Conservation (phyloP, 139 green algal species). For the Pleodorina starrii region DNA sequence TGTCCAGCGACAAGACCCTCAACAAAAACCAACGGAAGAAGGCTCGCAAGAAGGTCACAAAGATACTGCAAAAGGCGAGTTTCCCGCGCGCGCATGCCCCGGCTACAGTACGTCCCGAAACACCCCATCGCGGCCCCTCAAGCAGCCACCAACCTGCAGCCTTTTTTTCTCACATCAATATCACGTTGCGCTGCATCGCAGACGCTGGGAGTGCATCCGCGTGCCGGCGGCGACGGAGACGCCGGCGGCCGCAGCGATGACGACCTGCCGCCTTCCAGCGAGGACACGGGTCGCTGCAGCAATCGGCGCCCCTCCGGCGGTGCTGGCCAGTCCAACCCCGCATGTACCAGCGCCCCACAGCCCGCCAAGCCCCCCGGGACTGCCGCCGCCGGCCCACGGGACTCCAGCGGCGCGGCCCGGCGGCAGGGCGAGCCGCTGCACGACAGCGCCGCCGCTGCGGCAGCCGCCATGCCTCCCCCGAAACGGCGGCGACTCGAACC, state of each 20-base stretch:
- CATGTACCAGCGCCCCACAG: constrained; percentile 20
- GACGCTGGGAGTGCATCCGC: not conserved
- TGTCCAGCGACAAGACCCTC: not conserved
- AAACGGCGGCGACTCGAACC: not conserved
- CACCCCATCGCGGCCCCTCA: too few species aligned
- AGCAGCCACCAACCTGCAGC: too few species aligned
- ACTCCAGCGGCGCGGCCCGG: not conserved
- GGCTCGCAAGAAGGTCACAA: constrained; percentile 66
- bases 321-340: not conserved
- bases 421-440: not conserved
- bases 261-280: not conserved
- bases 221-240: not conserved
- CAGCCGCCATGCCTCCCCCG: not conserved
- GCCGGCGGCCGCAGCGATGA: not conserved
- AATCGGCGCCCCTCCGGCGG: not conserved
- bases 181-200: not conserved
- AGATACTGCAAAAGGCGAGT: constrained; percentile 57
- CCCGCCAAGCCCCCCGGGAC: not conserved
- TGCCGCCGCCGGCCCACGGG: not conserved
- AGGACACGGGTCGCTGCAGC: constrained; percentile 33
- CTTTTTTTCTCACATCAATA: too few species aligned
- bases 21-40: constrained; percentile 68
- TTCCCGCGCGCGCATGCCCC: too few species aligned
- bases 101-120: too few species aligned
- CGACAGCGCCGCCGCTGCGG: not conserved